Evolutionary conservation across 192 early-diverging fungal species (phyloP), one percentile per base, ranked within the genome.

Genomic region (Geosiphon pyriformis): DNA sequence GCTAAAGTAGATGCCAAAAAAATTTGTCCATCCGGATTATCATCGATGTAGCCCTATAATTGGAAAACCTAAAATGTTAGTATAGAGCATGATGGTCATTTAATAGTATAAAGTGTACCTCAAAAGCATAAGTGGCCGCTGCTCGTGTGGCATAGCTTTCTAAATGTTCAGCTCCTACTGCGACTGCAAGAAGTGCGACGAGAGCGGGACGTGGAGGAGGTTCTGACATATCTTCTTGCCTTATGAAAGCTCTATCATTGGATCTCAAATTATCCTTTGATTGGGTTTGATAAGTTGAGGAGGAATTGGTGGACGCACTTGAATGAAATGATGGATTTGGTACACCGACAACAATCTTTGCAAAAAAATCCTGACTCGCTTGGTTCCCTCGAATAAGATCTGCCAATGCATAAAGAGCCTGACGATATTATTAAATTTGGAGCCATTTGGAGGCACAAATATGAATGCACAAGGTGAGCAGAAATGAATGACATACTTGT

Each of bases 21-120:
- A 20, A 96, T 72, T 73, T 97, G 94, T 4, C 88, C 87, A 72
- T 98, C 95, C 4, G 82, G 75, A 75, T 98, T 99, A 54, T 88
- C 82, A 59, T 88, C 80, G 2, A 92, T 80, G 66, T 86, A 94
- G 25, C 85, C 85, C 78, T 78, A 26, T 8, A 10, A 48, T 71
- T 25, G 12, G 55, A n/a, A 32, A 54, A 46, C 33, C 22, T 61
- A 6, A 47, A 50, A 59, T 56, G 1, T n/a, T n/a, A 47, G 6
- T 15, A 17, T 33, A 46, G 29, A 27, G 1, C 32, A 33, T n/a
- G 22, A 22, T 25, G 37, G 10, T 2, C 11, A 15, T 11, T 46
- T 25, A 11, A 33, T n/a, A 3, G 48, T 42, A 4, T 20, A 25
- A 2, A 1, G 2, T 1, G 29, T 71, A 78, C 76, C 69, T 90